These are phyloP conservation scores for Penicillium paxilli DNA, from an alignment of 495 filamentous ascomycete genomes.

Conservation along the genomic window DNA sequence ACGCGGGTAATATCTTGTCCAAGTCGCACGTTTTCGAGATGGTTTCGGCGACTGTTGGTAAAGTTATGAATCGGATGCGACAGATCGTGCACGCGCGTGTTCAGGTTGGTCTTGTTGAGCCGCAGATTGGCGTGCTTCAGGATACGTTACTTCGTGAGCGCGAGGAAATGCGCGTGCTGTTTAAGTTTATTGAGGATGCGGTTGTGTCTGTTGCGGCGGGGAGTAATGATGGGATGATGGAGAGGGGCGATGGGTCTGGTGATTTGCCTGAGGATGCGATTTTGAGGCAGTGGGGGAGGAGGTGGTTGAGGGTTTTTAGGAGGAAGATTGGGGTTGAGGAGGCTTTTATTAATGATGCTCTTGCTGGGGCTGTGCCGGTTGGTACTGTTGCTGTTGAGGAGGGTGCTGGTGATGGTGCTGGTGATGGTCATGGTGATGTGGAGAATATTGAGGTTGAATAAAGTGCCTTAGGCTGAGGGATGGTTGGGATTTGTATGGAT, in stretches of 20 bases:
- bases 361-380: conserved; percentile 37
- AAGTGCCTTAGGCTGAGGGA: background rate
- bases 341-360: conserved; percentile 48
- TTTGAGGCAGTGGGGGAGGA: conserved; percentile 75
- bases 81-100: conserved; percentile 70
- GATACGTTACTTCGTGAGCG: conserved; percentile 66
- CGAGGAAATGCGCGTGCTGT: conserved; percentile 72
- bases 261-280: conserved; percentile 55
- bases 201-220: conserved; percentile 71
- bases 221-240: conserved; percentile 69
- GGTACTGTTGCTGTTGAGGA: conserved; percentile 33
- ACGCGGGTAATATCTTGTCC: conserved; percentile 67
- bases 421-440: background rate
- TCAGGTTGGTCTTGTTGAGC: conserved; percentile 52
- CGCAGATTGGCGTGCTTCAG: conserved; percentile 63
- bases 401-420: conserved; percentile 26
- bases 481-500: too few species aligned
- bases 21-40: conserved; percentile 83
- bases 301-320: conserved; percentile 84
- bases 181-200: conserved; percentile 77
- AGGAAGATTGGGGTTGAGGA: conserved; percentile 85
- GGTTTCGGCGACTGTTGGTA: conserved; percentile 80
- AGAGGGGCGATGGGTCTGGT: conserved; percentile 47
- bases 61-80: conserved; percentile 86
- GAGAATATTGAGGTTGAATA: background rate